Percentiles rank a stretch among this genome's conserved stretches.
Evolutionary conservation across 2,329 filamentous ascomycete genomes (phyloP).

Genomic region (Monilinia fructigena): DNA sequence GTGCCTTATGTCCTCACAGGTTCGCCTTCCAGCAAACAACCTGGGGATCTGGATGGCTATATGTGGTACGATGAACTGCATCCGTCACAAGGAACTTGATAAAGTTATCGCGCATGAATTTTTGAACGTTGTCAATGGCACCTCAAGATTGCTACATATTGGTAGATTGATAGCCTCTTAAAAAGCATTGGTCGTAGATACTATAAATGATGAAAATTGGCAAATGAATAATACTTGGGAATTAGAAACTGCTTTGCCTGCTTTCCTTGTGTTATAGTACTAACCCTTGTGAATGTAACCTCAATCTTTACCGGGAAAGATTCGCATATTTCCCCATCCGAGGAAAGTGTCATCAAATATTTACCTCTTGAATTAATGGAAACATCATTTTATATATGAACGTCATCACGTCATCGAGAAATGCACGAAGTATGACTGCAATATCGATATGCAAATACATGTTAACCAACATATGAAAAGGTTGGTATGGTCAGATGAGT

Average conservation of each 20-base stretch:
- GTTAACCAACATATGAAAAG: not conserved
- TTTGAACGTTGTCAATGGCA: conserved; percentile 52
- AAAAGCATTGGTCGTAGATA: conserved; percentile 1
- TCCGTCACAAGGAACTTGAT: conserved; percentile 62
- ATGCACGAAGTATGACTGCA: not conserved
- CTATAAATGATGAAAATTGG: not conserved
- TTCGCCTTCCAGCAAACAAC: conserved; percentile 41
- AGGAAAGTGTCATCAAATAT: conserved; percentile 7
- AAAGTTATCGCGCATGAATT: conserved; percentile 57
- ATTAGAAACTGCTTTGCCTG: not conserved
- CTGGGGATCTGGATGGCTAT: conserved; percentile 55
- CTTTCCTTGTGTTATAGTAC: conserved; percentile 7
- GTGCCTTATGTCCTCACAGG: conserved; percentile 51
- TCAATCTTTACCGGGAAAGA: conserved; percentile 3
- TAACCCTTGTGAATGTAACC: not conserved
- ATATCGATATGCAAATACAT: not conserved
- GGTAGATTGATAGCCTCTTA: conserved; percentile 36
- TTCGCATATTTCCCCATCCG: conserved; percentile 8
- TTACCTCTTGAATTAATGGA: not conserved
- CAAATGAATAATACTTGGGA: not conserved
- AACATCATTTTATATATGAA: not conserved
- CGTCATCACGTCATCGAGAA: not conserved
- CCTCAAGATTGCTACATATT: conserved; percentile 40
- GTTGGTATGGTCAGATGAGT: not conserved
- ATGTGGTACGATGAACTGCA: conserved; percentile 76